phyloP scores from a whole-genome alignment of 208 protist species.

The Acanthamoeba royreba region DNA sequence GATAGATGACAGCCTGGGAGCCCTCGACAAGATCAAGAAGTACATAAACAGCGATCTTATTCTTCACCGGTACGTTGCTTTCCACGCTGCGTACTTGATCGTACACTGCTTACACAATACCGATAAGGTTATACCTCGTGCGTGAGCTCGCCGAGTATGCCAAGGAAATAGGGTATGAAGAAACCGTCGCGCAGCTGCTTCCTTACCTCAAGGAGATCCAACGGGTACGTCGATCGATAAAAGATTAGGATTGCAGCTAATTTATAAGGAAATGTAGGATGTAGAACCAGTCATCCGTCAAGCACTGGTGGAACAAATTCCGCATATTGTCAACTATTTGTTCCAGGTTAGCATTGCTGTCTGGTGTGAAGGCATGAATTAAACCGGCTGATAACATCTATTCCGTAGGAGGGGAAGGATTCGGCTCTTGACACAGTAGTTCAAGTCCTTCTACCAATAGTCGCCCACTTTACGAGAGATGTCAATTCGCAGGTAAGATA shows the following conservation, averaged over 20 bases:
- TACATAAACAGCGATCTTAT: not conserved
- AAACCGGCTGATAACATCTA: no score
- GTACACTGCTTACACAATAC: not conserved
- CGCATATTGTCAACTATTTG: not conserved
- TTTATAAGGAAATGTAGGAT: not conserved
- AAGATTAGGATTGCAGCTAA: not conserved
- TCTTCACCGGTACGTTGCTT: not conserved
- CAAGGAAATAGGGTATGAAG: not conserved
- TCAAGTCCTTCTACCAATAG: not conserved
- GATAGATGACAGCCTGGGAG: not conserved
- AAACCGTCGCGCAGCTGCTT: not conserved
- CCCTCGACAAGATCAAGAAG: not conserved
- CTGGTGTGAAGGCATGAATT: not conserved
- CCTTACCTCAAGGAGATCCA: slow-evolving; percentile 6
- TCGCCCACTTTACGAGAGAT: not conserved
- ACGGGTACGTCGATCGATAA: not conserved
- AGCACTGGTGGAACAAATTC: slow-evolving; percentile 11
- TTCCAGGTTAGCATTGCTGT: not conserved
- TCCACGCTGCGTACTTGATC: not conserved
- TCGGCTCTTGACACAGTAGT: not conserved
- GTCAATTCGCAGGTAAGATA: not conserved
- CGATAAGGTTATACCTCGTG: not conserved
- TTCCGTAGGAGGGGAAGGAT: not conserved
- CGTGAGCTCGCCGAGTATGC: not conserved
- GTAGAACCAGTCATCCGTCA: not conserved